Evolutionary conservation across 176 grass and related monocot genomes (phyloP), one percentile per base, ranked within the genome.

Genomic region (Musa troglodytarum): DNA sequence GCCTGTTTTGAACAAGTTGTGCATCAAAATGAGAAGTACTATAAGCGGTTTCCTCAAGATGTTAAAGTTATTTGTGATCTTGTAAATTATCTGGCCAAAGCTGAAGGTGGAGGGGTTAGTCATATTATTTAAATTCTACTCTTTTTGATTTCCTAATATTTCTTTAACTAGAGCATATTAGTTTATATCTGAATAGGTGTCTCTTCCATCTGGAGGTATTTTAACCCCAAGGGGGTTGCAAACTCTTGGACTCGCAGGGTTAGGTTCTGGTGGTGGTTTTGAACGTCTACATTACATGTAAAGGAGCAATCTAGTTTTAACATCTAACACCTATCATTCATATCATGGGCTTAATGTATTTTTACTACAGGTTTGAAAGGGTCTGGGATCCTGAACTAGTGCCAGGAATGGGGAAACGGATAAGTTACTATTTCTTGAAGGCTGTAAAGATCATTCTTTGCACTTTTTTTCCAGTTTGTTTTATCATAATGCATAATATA

Each of bases 321-420:
- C 1, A 62, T 50, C 16, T 80, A 1, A 10, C 34, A 43, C 4
- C 34, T 64, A 24, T 11, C 43, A 54, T 73, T 63, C 26, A n/a
- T 19, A 6, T 22, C 34, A 43, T 51, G 17, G 14, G 15, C 53
- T 52, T 76, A 54, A 72, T 11, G 71, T 58, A 71, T 15, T 65
- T 81, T 29, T 62, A 57, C 74, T 24, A 77, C 78, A 98, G 94
- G 81, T 71, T 98, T 49, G 94, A 98, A 73, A 90, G 94, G 67
- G 88, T 91, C 52, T 98, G 94, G 94, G 94, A 98, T 89, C 94
- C 90, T 89, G 72, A 87, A 89, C 73, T 98, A 70, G 88, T 89
- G 54, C 82, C 90, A 65, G 90, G 86, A 1, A 78, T 86, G 62
- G 85, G 87, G 69, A 93, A 80, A 84, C 81, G 34, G 23, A 93